Base-by-base conservation (phyloP, 2,329 filamentous ascomycete genomes). In the Nothomitra cinnamomea region DNA sequence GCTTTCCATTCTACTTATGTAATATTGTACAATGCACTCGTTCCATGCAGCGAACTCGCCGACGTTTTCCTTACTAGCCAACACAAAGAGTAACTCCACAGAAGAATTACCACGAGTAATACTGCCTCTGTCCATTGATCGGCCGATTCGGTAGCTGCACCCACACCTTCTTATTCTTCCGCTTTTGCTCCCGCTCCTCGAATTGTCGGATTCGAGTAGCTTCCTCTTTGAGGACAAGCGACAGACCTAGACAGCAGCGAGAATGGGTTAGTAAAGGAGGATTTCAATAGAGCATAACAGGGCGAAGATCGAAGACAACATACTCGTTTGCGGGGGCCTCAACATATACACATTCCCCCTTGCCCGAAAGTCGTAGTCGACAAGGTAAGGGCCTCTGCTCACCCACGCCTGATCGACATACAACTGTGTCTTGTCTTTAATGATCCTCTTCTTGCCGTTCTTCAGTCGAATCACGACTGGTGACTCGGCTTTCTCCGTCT, bases 331-430 rank as follows among this genome's bases (percentile, higher is more conserved):
- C 0, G 87, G 87, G 58, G 81, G 81, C 54, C 74, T 73, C 66
- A 92, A 73, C 35, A 79, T 66, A 61, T 85, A 78, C 58, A 83
- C 77, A 54, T 77, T 73, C 35, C 87, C 87, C 63, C 86, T 77
- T 2, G 87, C 88, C 58, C 90, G 81, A 66, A 82, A 83, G 60
- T 89, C 83, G 4, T 78, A 70, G 47, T 73, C 71, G 56, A 69
- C 70, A 24, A 77, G 76, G 66, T 74, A 83, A 1, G 75, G 73
- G 0, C 87, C 86, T 58, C 84, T 82, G 53, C 85, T 87, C 45
- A 95, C 87, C 90, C 90, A 98, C 3, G 89, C 87, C 69, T 96
- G 80, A 53, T 88, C 84, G 60, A 98, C 77, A 66, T 95, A 98
- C 58, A 96, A 83, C 56, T 78, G 77, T n/a, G 84, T 85, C 1